Percentiles rank a stretch among this genome's conserved stretches.
These are phyloP conservation scores for Heliamphora pulchella DNA, from an alignment of 179 eudicot species.

Conservation along the genomic window DNA sequence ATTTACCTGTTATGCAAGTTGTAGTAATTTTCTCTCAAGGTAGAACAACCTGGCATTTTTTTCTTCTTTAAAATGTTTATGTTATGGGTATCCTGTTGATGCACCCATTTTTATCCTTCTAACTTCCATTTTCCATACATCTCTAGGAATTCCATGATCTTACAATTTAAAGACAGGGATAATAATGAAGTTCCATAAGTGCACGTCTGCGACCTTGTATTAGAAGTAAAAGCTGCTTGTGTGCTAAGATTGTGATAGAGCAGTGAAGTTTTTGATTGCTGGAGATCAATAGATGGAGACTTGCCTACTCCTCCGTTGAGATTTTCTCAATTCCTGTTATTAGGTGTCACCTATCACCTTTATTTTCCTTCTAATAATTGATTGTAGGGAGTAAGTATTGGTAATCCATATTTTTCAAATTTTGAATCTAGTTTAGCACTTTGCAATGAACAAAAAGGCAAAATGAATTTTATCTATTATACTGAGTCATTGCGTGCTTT, in stretches of 20 bases:
- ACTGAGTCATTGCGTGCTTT: conserved; percentile 7
- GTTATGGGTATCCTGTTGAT: background rate
- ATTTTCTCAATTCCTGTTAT: background rate
- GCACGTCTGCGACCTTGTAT: background rate
- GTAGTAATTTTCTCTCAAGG: background rate
- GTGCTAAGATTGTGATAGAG: background rate
- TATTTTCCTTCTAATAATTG: background rate
- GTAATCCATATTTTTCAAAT: background rate
- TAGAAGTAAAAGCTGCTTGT: background rate
- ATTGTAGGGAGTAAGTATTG: background rate
- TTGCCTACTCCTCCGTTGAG: background rate
- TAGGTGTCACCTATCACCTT: background rate
- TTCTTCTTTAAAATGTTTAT: background rate
- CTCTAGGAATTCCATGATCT: background rate
- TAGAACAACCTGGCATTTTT: background rate
- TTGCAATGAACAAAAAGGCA: background rate
- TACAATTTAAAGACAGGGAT: background rate
- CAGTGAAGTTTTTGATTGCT: background rate
- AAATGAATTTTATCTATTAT: background rate
- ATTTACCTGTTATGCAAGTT: background rate
- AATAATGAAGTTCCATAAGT: conserved; percentile 1
- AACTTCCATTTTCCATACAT: background rate
- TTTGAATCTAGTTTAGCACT: background rate
- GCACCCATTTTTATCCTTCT: conserved; percentile 1
- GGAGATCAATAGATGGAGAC: background rate